Evolutionary conservation across 73 alveolate genomes (phyloP), one percentile per base, ranked within the genome.

Genomic region (Symbiodinium natans): DNA sequence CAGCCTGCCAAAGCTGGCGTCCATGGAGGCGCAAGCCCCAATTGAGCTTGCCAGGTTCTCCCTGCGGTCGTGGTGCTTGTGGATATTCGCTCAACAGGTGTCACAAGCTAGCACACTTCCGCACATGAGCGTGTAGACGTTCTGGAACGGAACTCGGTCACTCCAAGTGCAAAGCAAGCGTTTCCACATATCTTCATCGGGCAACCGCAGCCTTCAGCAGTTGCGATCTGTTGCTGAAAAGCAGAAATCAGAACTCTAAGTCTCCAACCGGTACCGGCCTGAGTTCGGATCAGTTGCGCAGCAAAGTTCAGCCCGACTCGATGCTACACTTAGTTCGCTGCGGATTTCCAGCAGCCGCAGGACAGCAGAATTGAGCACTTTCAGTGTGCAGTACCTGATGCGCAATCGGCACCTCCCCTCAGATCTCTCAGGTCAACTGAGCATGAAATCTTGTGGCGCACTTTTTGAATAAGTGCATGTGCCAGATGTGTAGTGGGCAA

Each of bases 401-500:
- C 27, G 41, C 25, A 41, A 3, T 13, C 83, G 48, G 17, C 43
- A 42, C 39, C 9, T 39, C 21, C 42, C 41, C 46, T 10, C 27
- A 25, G 46, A 17, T 17, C 1, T 33, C 42, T 13, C 5, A 46
- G 5, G 25, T 1, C 59, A 46, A 46, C 59, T n/a, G 23, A 68
- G 25, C 29, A 68, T n/a, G 21, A 68, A 1, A 25, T n/a, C 82
- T 15, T 23, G 39, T 19, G 15, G 17, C 25, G 73, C 96, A 71
- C 96, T 38, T 90, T 13, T n/a, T 39, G 87, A 90, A 90, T 41
- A 90, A 82, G 25, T 90, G 96, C 41, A 41, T 48, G 88, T 90
- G 96, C 96, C 96, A 90, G 2, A 90, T 40, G 75, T 71, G 21
- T 52, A 90, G 52, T 1, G 96, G 96, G 75, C 96, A 90, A 13